Evolutionary conservation across 495 filamentous ascomycete genomes (phyloP).

Genomic region (Halenospora varia): DNA sequence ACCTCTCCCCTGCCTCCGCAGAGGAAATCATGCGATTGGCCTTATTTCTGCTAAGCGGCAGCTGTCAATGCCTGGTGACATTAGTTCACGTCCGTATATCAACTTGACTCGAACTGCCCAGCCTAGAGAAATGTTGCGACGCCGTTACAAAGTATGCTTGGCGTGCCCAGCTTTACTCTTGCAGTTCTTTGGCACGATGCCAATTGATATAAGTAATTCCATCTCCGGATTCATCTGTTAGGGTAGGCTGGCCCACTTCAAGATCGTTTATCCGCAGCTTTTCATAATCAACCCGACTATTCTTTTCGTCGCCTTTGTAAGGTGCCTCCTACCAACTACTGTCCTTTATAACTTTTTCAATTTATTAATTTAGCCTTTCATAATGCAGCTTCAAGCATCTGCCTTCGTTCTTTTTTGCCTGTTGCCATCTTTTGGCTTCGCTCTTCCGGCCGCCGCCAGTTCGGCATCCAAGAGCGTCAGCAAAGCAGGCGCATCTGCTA

Average conservation of each 20-base stretch:
- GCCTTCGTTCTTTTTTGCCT: conserved; percentile 18
- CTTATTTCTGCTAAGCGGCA: no score
- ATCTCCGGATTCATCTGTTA: background rate
- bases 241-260: conserved; percentile 1
- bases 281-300: background rate
- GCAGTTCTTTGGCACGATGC: background rate
- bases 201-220: background rate
- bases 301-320: background rate
- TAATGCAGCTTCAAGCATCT: conserved; percentile 13
- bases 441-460: background rate
- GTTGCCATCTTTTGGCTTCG: conserved; percentile 3
- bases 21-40: background rate
- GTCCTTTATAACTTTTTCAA: background rate
- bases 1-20: background rate
- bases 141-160: background rate
- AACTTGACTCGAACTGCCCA: no score
- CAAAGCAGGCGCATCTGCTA: background rate
- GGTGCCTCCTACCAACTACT: background rate
- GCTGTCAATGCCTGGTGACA: no score
- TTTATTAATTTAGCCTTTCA: background rate
- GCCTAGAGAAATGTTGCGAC: no score
- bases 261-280: background rate
- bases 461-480: background rate
- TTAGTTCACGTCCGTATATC: no score
- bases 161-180: background rate